Conservation (phyloP, 768 basidiomycete genomes). For the Hygrophoropsis aurantiaca region DNA sequence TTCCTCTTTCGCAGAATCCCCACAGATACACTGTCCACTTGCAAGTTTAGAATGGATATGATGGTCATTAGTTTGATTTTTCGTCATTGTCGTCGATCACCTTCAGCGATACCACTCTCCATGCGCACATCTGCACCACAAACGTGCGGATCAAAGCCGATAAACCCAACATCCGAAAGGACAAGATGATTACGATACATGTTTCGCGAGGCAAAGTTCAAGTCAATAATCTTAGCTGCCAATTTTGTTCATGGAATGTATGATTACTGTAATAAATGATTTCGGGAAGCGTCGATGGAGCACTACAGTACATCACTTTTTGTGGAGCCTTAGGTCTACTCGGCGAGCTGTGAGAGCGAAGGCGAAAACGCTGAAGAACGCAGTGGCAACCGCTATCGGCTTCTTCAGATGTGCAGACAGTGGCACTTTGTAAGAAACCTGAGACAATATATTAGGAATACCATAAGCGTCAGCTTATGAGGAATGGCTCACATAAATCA, state of each 20-base stretch:
- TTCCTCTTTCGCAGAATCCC: no score
- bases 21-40: no score
- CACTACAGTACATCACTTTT: conserved; percentile 21
- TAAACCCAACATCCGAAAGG: no score
- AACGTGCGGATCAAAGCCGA: no score
- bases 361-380: conserved; percentile 66
- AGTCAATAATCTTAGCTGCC: conserved; percentile 1
- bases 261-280: conserved; percentile 2
- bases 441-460: conserved; percentile 9
- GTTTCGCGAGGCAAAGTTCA: background rate
- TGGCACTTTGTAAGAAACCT: conserved; percentile 90
- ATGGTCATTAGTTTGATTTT: no score
- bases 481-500: conserved; percentile 70
- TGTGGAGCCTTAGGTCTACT: conserved; percentile 52
- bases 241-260: conserved; percentile 45
- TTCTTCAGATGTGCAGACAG: conserved; percentile 83
- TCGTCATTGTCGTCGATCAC: no score
- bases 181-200: no score
- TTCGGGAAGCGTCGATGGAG: background rate
- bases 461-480: conserved; percentile 1
- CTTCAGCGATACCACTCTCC: no score
- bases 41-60: no score
- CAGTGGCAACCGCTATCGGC: conserved; percentile 73
- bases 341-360: conserved; percentile 46
- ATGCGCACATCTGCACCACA: no score